Percentiles rank a stretch among this genome's conserved stretches.
phyloP scores from a whole-genome alignment of 768 basidiomycete species.

The Lactarius vividus region DNA sequence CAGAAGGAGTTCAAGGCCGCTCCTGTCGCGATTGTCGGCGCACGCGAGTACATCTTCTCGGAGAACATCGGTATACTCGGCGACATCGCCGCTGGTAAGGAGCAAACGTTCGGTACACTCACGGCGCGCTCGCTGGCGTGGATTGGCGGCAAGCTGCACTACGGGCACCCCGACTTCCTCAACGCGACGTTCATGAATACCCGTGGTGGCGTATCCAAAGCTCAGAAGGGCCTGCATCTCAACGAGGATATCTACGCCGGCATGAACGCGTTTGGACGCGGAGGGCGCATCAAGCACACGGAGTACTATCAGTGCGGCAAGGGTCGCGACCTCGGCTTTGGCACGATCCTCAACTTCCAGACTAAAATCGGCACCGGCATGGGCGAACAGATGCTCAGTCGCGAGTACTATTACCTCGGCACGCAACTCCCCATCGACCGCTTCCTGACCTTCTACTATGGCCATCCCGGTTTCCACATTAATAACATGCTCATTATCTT shows the following conservation, averaged over 20 bases:
- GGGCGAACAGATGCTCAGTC: conserved; percentile 99
- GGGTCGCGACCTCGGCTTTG: conserved; percentile 97
- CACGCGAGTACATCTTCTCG: conserved; percentile 99
- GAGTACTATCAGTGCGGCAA: conserved; percentile 99
- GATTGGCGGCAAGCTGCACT: conserved; percentile 98
- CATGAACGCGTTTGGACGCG: conserved; percentile 97
- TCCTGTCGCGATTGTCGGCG: conserved; percentile 96
- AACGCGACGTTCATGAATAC: conserved; percentile 98
- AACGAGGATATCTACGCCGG: conserved; percentile 99
- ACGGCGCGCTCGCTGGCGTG: conserved; percentile 94
- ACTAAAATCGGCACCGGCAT: conserved; percentile 99
- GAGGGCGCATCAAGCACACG: conserved; percentile 96
- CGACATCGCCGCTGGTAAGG: conserved; percentile 97
- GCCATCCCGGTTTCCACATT: conserved; percentile 99
- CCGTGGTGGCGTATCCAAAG: conserved; percentile 97
- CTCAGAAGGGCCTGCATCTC: conserved; percentile 97
- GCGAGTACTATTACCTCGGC: conserved; percentile 98
- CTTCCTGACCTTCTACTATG: conserved; percentile 99
- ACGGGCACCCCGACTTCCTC: conserved; percentile 99
- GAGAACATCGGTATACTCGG: conserved; percentile 99
- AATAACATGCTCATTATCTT: conserved; percentile 99
- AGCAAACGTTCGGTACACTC: conserved; percentile 98
- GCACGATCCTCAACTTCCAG: conserved; percentile 98
- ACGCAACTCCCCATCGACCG: conserved; percentile 97
- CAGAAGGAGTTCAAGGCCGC: conserved; percentile 83